phyloP scores from a whole-genome alignment of 345 rosid genomes.

The Ailanthus altissimus region DNA sequence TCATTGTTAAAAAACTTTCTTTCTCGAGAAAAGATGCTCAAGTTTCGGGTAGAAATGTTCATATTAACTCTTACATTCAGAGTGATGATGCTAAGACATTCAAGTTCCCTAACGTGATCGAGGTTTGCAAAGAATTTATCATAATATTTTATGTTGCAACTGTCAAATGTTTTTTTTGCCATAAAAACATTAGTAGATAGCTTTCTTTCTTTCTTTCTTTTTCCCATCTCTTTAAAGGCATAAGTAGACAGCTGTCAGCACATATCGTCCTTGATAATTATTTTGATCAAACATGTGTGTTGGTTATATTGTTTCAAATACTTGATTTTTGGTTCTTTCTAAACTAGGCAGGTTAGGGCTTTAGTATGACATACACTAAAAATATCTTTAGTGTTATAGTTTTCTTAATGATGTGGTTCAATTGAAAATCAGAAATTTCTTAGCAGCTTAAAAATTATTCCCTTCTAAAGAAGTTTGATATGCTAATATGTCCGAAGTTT shows the following conservation, averaged over 20 bases:
- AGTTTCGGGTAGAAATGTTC: constrained; percentile 32
- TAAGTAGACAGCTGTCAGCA: neutral
- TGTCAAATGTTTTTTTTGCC: neutral
- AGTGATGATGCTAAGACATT: constrained; percentile 31
- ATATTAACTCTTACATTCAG: constrained; percentile 27
- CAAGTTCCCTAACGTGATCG: constrained; percentile 30
- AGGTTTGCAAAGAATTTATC: constrained; percentile 40
- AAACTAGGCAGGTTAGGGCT: no score
- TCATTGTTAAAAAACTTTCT: constrained; percentile 35
- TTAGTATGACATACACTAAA: neutral
- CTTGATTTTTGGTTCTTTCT: neutral
- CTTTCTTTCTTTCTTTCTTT: neutral
- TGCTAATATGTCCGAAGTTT: neutral
- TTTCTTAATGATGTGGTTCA: neutral
- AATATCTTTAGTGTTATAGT: neutral
- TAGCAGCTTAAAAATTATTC: no score
- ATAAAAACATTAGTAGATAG: neutral
- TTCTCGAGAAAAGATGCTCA: constrained; percentile 36
- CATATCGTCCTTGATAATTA: neutral
- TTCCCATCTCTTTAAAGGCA: neutral
- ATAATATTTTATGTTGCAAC: neutral
- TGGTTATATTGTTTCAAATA: neutral
- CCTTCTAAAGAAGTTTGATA: neutral
- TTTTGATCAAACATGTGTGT: constrained; percentile 2
- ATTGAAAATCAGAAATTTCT: no score